Conservation (phyloP, 805 yeast genomes). For the Ascoidea tarda region DNA sequence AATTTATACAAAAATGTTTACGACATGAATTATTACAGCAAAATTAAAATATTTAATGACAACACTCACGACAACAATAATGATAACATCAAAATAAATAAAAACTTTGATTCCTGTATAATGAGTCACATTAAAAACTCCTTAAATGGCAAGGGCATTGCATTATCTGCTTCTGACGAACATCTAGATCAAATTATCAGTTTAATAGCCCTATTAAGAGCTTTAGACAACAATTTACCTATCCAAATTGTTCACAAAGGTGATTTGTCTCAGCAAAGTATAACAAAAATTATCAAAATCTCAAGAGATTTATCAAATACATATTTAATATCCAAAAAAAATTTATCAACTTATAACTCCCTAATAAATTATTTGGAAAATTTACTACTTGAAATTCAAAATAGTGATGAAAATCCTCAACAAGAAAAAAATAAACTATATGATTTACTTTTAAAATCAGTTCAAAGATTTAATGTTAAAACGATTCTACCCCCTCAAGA, state of each 20-base stretch:
- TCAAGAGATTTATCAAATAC: constrained; percentile 18
- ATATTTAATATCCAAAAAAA: neutral
- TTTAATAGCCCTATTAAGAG: constrained; percentile 26
- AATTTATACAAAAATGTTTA: too few species aligned
- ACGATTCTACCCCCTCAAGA: constrained; percentile 19
- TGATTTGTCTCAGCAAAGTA: constrained; percentile 18
- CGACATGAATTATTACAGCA: constrained; percentile 11
- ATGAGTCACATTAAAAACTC: constrained; percentile 14
- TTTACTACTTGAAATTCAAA: constrained; percentile 3
- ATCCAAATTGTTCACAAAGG: constrained; percentile 26
- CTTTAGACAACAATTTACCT: constrained; percentile 22
- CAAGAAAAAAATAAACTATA: constrained; percentile 13
- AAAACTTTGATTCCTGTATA: constrained; percentile 11
- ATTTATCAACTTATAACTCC: constrained; percentile 11
- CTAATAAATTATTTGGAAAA: neutral
- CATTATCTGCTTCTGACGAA: constrained; percentile 17
- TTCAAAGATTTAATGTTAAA: constrained; percentile 1
- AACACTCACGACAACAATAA: constrained; percentile 11
- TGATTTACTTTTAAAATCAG: constrained; percentile 10
- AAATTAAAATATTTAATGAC: constrained; percentile 20
- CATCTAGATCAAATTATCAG: constrained; percentile 17
- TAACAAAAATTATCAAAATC: constrained; percentile 18
- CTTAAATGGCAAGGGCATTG: constrained; percentile 22
- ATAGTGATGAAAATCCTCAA: constrained; percentile 9
- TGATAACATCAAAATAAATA: constrained; percentile 16